Evolutionary conservation across 768 basidiomycete species (phyloP).

Genomic region (Saitozyma sp.): DNA sequence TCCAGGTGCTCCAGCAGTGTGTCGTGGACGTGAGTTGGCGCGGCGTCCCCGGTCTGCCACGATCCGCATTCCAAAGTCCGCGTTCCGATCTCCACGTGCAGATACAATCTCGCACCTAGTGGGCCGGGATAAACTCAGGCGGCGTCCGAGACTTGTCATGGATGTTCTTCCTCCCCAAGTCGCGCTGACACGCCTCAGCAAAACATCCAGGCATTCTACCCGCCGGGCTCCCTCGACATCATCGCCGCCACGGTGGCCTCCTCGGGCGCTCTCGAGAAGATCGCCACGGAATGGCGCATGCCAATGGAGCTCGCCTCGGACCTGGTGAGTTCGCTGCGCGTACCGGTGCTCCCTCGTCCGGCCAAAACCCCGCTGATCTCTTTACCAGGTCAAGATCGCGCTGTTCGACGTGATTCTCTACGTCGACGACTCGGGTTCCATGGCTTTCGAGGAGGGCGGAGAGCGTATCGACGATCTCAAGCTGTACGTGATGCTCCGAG

Average conservation of each 20-base stretch:
- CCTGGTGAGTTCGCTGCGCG: constrained; percentile 27
- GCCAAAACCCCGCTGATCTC: too few relatives aligned
- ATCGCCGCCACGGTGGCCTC: constrained; percentile 53
- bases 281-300: constrained; percentile 54
- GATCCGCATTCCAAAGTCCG: too few relatives aligned
- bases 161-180: background rate
- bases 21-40: constrained; percentile 47
- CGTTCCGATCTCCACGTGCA: too few relatives aligned
- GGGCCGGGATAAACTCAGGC: too few relatives aligned
- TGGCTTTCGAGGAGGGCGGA: constrained; percentile 54
- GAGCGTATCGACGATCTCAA: constrained; percentile 56
- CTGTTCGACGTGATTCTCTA: constrained; percentile 53
- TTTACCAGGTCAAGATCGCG: constrained; percentile 37
- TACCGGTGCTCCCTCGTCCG: too few relatives aligned
- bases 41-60: background rate
- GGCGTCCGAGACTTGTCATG: too few relatives aligned
- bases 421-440: constrained; percentile 50
- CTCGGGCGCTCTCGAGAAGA: constrained; percentile 48
- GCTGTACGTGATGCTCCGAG: constrained; percentile 32
- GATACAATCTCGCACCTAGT: too few relatives aligned
- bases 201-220: constrained; percentile 55
- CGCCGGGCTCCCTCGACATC: constrained; percentile 52
- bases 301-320: constrained; percentile 55
- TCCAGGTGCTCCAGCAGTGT: constrained; percentile 46
- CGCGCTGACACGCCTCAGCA: constrained; percentile 35